Evolutionary conservation across 306 rosid species (phyloP), one percentile per base, ranked within the genome.

Genomic region (Canavalia ensiformis): DNA sequence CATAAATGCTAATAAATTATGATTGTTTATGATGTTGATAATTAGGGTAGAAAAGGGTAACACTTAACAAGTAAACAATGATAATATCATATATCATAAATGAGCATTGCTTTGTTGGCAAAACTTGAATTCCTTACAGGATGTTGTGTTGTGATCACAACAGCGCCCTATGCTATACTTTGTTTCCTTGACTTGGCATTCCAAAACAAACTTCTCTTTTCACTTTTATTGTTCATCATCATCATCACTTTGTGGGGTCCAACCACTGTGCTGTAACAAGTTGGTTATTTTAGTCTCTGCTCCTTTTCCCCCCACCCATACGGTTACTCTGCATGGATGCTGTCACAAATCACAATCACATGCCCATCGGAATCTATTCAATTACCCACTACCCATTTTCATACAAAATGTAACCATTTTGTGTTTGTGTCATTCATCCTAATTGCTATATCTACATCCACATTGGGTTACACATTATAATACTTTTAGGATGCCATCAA

Each of bases 211-310:
- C 39, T 68, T 34, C 51, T 56, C 18, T 60, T 79, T 57, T 34
- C 76, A n/a, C 30, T 79, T 68, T 79, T 5, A 44, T 58, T 18
- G 9, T 57, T 79, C 29, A 79, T 70, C 30, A 64, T 18, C 6
- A 45, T 79, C 29, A 79, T 70, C 30, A 64, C 31, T 64, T n/a
- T 65, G 81, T 82, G 71, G 75, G 81, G 76, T 67, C 76, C 74
- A 80, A 58, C 9, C 7, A 9, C 41, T 30, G 75, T 10, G 7
- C 28, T 0, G 8, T 8, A n/a, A 42, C 30, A 51, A 73, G 8
- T 62, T 30, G 0, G 80, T 65, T 74, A 74, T 65, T 81, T 50
- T 5, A 30, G 46, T 13, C 35, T 2, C 9, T 65, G 30, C 11
- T 39, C 0, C 52, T 79, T 59, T 49, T 5, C 49, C 56, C 60